These are phyloP conservation scores for Fusarium pseudocircinatum DNA, from an alignment of 2,329 filamentous ascomycete genomes.

Conservation along the genomic window DNA sequence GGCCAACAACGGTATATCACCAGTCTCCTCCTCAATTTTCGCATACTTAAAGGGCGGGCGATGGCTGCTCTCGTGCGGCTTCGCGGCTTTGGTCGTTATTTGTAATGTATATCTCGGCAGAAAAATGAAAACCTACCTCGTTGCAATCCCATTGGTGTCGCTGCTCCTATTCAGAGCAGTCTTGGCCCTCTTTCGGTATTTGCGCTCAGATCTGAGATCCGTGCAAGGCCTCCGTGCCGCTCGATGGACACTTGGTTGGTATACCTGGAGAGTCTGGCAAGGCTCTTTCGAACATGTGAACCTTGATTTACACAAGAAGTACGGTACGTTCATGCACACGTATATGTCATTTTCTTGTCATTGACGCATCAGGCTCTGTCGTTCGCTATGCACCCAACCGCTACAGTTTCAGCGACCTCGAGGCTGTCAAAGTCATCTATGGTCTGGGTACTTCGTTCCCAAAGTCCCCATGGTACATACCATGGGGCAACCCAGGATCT, in stretches of 20 bases:
- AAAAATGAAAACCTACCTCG: background rate
- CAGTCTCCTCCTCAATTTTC: accelerated
- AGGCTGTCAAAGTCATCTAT: constrained; percentile 51
- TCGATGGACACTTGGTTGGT: background rate
- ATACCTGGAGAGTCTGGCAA: background rate
- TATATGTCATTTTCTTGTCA: background rate
- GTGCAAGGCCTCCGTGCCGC: background rate
- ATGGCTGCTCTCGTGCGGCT: background rate
- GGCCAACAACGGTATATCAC: background rate
- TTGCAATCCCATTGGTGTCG: background rate
- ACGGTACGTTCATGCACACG: background rate
- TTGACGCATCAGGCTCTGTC: constrained; percentile 31
- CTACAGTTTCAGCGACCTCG: constrained; percentile 55
- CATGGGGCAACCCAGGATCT: background rate
- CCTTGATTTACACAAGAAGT: background rate
- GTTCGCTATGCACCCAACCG: constrained; percentile 59
- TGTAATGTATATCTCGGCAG: accelerated
- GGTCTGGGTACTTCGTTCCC: constrained; percentile 24
- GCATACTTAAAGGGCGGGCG: background rate
- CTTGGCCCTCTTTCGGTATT: background rate
- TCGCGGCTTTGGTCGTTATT: background rate
- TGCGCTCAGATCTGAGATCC: background rate
- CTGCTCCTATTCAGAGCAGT: background rate
- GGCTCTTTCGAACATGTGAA: background rate
- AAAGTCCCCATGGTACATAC: background rate